Evolutionary conservation across 129 eudicot species (phyloP), one percentile per base, ranked within the genome.

Genomic region (Artemisia argyi): DNA sequence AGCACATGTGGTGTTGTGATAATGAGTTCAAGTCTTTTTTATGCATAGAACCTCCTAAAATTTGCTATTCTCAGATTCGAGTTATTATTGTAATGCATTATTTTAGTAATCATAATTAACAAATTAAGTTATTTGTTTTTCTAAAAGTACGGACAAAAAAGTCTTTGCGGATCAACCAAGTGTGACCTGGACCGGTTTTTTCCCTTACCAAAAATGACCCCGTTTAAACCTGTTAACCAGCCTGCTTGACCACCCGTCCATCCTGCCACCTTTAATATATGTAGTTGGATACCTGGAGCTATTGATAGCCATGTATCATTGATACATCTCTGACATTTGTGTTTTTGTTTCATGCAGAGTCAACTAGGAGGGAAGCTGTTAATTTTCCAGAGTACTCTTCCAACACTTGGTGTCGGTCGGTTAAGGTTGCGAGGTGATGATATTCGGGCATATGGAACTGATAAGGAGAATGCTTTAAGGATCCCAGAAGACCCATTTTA

Each of bases 301-400:
- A 6, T 63, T 15, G 68, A 63, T 35, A 7, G 46, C 9, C 18
- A 16, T 44, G 55, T 46, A 65, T 65, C 57, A 30, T 10, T 30
- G n/a, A 39, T 55, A 15, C 53, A 54, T 69, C 74, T 3, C 55
- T 70, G 75, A 56, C 39, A 56, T 42, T 55, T 20, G 61, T 73
- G 56, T 73, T 50, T 16, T 48, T 17, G 71, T n/a, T 66, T 56
- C 65, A 32, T 66, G 54, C 91, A 91, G 97, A 82, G 86, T 63
- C 97, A 88, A 81, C 93, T 91, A 58, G 97, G 97, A 61, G 97
- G 97, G 52, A 91, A 91, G 81, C 58, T 91, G 89, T 84, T 91
- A 80, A 81, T 91, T 68, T 91, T 91, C 80, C 97, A 91, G 69
- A 88, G 83, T 79, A 64, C 89, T 26, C 88, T 91, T 64, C 97